A percentile compares a stretch with the other conserved stretches of the same genome.
Evolutionary conservation across 2,329 filamentous ascomycete genomes (phyloP).

Genomic region (Curvularia lunata): DNA sequence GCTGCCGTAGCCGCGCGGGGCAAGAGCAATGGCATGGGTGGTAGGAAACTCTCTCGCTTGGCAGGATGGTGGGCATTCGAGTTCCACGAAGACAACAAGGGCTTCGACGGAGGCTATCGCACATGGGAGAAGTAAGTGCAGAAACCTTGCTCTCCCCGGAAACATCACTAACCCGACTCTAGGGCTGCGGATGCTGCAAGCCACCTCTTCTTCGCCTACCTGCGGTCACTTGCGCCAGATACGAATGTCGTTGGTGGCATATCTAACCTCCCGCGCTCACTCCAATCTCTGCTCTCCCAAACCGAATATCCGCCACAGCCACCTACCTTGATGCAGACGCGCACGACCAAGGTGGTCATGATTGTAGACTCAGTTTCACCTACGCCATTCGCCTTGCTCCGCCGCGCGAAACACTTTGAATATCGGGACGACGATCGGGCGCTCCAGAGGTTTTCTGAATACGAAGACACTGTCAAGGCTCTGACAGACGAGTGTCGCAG

Average conservation of each 20-base stretch:
- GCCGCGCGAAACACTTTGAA: constrained; percentile 92
- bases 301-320: constrained; percentile 91
- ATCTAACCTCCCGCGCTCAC: constrained; percentile 82
- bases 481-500: constrained; percentile 93
- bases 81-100: constrained; percentile 81
- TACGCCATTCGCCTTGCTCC: constrained; percentile 87
- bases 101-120: constrained; percentile 94
- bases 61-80: constrained; percentile 99
- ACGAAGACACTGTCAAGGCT: constrained; percentile 85
- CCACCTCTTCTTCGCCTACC: constrained; percentile 96
- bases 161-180: constrained; percentile 38
- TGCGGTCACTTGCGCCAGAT: constrained; percentile 87
- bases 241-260: constrained; percentile 75
- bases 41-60: constrained; percentile 90
- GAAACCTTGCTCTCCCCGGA: background rate
- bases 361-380: constrained; percentile 94
- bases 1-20: constrained; percentile 90
- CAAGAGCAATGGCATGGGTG: constrained; percentile 90
- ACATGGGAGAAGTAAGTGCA: constrained; percentile 75
- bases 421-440: constrained; percentile 87
- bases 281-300: constrained; percentile 88
- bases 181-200: constrained; percentile 95
- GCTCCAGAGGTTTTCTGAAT: constrained; percentile 85
- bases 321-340: constrained; percentile 76
- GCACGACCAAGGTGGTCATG: constrained; percentile 92